Evolutionary conservation across 495 filamentous ascomycete genomes (phyloP).

Genomic region (Entonaema liquescens): DNA sequence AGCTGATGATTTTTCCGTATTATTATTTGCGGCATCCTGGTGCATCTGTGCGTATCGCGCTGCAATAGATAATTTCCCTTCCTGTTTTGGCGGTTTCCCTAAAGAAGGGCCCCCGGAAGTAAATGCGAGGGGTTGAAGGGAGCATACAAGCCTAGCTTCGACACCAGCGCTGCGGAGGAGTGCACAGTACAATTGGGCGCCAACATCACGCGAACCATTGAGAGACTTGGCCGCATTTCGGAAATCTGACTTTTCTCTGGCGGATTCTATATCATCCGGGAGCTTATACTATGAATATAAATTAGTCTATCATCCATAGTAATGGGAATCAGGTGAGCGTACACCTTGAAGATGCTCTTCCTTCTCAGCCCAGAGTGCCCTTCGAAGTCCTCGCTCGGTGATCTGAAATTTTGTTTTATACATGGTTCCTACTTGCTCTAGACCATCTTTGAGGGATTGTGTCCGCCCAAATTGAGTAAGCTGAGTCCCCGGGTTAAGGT

Average conservation of each 20-base stretch:
- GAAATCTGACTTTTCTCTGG: conserved; percentile 74
- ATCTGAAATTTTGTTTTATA: conserved; percentile 74
- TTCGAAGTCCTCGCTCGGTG: conserved; percentile 73
- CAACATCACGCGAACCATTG: conserved; percentile 85
- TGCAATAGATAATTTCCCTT: conserved; percentile 38
- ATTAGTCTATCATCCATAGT: conserved; percentile 36
- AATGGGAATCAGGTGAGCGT: conserved; percentile 38
- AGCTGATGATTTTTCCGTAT: conserved; percentile 17
- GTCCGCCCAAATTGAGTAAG: conserved; percentile 75
- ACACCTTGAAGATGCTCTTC: conserved; percentile 66
- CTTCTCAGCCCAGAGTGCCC: conserved; percentile 76
- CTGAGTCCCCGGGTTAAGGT: conserved; percentile 69
- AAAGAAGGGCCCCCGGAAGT: conserved; percentile 60
- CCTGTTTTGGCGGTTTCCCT: conserved; percentile 56
- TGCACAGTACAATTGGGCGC: conserved; percentile 89
- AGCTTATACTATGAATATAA: conserved; percentile 54
- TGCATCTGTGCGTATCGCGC: conserved; percentile 45
- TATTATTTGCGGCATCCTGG: conserved; percentile 35
- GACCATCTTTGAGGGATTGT: conserved; percentile 78
- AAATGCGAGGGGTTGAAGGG: conserved; percentile 84
- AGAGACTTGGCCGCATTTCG: conserved; percentile 68
- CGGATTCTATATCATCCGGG: conserved; percentile 61
- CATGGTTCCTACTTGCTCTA: conserved; percentile 71
- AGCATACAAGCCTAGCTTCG: conserved; percentile 89
- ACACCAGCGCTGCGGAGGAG: conserved; percentile 80